Base-by-base conservation (phyloP, 306 rosid species). In the Morella rubra region DNA sequence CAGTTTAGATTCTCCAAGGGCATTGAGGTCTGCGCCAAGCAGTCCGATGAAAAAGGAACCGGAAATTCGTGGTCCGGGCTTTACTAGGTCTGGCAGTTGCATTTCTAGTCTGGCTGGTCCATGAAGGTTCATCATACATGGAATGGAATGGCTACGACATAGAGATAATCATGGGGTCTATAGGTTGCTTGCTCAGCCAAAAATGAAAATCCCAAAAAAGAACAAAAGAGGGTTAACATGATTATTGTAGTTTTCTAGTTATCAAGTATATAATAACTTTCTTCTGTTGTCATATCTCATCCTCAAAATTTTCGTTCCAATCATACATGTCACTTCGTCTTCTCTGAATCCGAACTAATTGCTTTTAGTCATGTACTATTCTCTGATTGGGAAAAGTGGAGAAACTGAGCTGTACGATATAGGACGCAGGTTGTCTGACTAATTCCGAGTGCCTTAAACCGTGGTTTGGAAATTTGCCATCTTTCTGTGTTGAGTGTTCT, bases 1-100 rank as follows among this genome's bases (percentile, higher is more conserved):
- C 66, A 92, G 89, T 83, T 84, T 94, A 84, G 96, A 91, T 69
- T 91, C 97, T 42, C 92, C 98, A 1, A 88, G 91, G 69, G 87
- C 56, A 7, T 13, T 87, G 59, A 83, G 91, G 79, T 90, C 96
- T 11, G 82, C 88, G 7, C 89, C 93, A 22, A 72, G 49, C 76
- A 88, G 96, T 77, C 96, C 97, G 8, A 71, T 80, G 27, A 89
- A 74, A 64, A 82, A 55, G 44, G 80, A 50, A 64, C n/a, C 45
- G 58, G 83, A 82, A 73, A 87, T 79, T 37, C 71, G 44, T 51
- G 41, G 83, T 55, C 73, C 82, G 40, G 88, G 75, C 19, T 89
- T 92, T 41, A n/a, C 91, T 24, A 86, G 96, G 80, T 85, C 91
- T 3, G 97, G 82, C 78, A 90, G 95, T 77, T 92, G 95, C 69